Base-by-base conservation (phyloP, 106 monocot genomes). In the Cymbidium sinense region DNA sequence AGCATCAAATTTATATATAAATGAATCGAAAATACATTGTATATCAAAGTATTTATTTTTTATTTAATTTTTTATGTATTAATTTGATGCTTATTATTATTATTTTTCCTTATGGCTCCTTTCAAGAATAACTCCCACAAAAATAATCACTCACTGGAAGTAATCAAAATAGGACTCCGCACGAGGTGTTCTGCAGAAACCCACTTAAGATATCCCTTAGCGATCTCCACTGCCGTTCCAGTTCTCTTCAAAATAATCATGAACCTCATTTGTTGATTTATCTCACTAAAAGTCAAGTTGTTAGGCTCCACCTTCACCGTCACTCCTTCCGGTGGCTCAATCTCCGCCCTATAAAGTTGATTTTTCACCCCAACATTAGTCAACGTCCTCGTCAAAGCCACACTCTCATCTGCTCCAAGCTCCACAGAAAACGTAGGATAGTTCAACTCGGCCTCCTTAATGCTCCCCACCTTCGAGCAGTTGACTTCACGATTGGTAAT, bases 361-460 rank as follows among this genome's bases (percentile, higher is more conserved):
- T n/a, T 7, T 23, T 76, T 79, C 2, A 52, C 50, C 8, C 85
- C 94, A 1, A 91, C 93, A 62, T 94, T 94, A 0, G 91, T 89
- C 0, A 89, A 71, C 76, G 78, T 82, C 76, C 91, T 71, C 7
- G 51, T 64, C 75, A 89, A 85, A 75, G 30, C 88, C 39, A 88
- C 85, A n/a, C 10, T 31, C 76, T 76, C 47, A 51, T 17, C 65
- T 74, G 50, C 70, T 0, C 62, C 50, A 30, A 89, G 89, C 2
- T 81, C 78, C 2, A 91, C 89, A 8, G 89, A 84, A 76, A 94
- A 91, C 5, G 91, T 85, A 7, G 94, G 94, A 70, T 91, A 94
- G 78, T 94, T 94, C 15, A 94, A 82, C 35, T 94, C 73, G n/a
- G 29, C 18, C 75, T 77, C 8, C 78, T 12, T 23, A 58, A 58